A percentile compares a stretch with the other conserved stretches of the same genome.
Conservation (phyloP, 2,329 filamentous ascomycete genomes). For the Penicillium sp. region DNA sequence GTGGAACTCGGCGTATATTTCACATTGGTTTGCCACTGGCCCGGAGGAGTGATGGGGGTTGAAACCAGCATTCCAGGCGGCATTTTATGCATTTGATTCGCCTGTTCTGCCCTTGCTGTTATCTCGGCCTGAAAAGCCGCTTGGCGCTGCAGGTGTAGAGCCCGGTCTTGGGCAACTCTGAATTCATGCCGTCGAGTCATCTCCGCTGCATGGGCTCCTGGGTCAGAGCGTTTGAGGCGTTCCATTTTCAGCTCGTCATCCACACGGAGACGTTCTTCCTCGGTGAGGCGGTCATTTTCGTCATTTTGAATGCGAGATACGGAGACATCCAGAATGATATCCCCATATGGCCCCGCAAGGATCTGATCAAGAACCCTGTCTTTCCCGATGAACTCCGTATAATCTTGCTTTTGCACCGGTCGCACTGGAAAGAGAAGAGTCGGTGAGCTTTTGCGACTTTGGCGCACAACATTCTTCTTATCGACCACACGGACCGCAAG, state of each 20-base stretch:
- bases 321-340: constrained; percentile 54
- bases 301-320: constrained; percentile 74
- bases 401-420: constrained; percentile 55
- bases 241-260: constrained; percentile 50
- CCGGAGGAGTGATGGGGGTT: neutral
- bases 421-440: constrained; percentile 66
- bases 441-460: constrained; percentile 58
- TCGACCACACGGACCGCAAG: constrained; percentile 81
- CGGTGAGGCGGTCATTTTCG: constrained; percentile 65
- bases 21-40: neutral
- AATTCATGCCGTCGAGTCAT: neutral
- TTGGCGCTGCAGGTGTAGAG: neutral
- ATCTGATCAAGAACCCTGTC: constrained; percentile 63
- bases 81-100: neutral
- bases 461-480: constrained; percentile 74
- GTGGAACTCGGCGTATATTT: neutral
- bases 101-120: neutral
- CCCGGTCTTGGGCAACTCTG: neutral
- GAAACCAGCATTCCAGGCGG: neutral
- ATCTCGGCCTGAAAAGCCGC: neutral
- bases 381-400: constrained; percentile 61
- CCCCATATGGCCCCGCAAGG: constrained; percentile 27
- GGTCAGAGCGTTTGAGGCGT: constrained; percentile 30
- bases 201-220: constrained; percentile 37
- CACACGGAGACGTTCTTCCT: constrained; percentile 64